A percentile compares a stretch with the other conserved stretches of the same genome.
These are phyloP conservation scores for Sphagnum magellanicum DNA, from an alignment of 228 moss, liverwort and hornwort species.

Conservation along the genomic window DNA sequence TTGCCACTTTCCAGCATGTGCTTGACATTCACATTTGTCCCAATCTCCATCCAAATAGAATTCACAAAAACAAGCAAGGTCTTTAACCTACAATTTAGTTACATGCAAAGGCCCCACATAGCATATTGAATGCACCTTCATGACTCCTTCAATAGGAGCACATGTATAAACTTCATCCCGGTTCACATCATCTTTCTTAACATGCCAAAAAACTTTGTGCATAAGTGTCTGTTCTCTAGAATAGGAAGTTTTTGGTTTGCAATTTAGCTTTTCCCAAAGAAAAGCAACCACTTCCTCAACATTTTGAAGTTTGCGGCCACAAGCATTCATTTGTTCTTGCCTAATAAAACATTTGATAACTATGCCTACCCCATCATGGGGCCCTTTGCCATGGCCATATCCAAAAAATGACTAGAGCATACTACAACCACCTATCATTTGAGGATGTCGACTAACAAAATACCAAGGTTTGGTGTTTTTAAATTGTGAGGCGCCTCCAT, in stretches of 20 bases:
- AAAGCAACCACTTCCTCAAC: not conserved
- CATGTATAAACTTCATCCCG: not conserved
- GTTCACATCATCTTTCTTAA: not conserved
- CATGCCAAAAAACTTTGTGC: slow-evolving; percentile 1
- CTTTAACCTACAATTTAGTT: no score
- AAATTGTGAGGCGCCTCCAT: slow-evolving; percentile 5
- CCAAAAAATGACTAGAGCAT: slow-evolving; percentile 4
- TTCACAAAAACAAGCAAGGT: no score
- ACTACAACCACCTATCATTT: not conserved
- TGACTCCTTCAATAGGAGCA: no score
- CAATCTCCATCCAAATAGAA: not conserved
- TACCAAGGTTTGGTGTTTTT: slow-evolving; percentile 5
- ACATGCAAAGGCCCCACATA: no score
- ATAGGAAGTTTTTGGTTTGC: not conserved
- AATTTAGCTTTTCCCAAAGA: not conserved
- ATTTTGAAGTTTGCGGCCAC: not conserved
- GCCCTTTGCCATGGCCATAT: not conserved
- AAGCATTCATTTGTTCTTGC: not conserved
- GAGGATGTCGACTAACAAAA: not conserved
- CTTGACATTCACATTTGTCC: not conserved
- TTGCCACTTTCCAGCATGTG: not conserved
- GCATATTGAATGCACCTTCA: no score
- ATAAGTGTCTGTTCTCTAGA: not conserved
- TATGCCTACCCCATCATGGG: not conserved
- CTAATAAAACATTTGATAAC: not conserved